Evolutionary conservation across 306 rosid genomes (phyloP).

Genomic region (Urtica urens): DNA sequence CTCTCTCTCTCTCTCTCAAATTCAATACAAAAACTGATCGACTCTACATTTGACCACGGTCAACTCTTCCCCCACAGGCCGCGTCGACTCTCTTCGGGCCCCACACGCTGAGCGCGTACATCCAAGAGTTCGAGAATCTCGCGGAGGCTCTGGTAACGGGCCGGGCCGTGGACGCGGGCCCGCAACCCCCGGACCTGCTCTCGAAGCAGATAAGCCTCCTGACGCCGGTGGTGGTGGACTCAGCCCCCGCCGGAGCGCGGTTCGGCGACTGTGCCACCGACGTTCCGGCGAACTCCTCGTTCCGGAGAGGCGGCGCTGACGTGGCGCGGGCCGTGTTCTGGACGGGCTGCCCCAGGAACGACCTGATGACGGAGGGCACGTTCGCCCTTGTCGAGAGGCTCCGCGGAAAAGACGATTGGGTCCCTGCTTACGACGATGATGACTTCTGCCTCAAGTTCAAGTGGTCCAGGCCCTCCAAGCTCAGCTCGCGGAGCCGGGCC

Average conservation of each 20-base stretch:
- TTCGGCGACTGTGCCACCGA: constrained; percentile 66
- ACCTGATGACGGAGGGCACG: constrained; percentile 90
- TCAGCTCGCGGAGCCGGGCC: constrained; percentile 56
- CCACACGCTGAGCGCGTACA: constrained; percentile 71
- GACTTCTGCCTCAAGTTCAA: constrained; percentile 78
- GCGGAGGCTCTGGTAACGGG: constrained; percentile 39
- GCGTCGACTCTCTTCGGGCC: constrained; percentile 91
- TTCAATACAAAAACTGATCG: background rate
- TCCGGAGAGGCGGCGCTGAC: constrained; percentile 50
- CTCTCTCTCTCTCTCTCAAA: too few relatives aligned
- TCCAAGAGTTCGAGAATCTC: constrained; percentile 86
- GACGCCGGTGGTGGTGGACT: constrained; percentile 66
- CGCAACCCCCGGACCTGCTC: constrained; percentile 77
- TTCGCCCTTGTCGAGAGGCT: constrained; percentile 72
- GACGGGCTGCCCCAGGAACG: constrained; percentile 89
- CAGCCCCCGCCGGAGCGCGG: constrained; percentile 42
- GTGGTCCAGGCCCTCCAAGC: constrained; percentile 68
- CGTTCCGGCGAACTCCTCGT: constrained; percentile 56
- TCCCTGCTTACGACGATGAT: constrained; percentile 78
- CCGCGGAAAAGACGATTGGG: constrained; percentile 45
- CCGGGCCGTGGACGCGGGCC: constrained; percentile 42
- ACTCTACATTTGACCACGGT: background rate
- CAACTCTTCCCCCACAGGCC: too few relatives aligned
- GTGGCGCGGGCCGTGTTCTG: constrained; percentile 55
- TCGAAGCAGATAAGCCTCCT: constrained; percentile 63